Percentiles rank a stretch among this genome's conserved stretches.
phyloP scores from a whole-genome alignment of 352 stramenopile species.

The Pythium periplocum region DNA sequence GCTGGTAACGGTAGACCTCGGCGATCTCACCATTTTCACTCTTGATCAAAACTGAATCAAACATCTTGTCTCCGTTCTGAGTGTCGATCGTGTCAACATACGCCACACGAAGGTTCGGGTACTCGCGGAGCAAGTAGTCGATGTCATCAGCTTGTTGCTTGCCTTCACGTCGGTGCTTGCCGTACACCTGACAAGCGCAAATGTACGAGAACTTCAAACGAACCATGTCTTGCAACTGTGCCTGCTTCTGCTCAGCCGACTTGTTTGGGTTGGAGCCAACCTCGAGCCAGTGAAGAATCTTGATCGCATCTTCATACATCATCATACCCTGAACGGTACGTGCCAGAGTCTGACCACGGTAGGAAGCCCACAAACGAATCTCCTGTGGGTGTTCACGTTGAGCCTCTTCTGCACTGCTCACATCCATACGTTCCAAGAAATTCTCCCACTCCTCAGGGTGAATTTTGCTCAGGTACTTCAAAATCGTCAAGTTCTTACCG shows the following conservation, averaged over 20 bases:
- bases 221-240: constrained; percentile 78
- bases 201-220: constrained; percentile 86
- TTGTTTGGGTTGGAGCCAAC: constrained; percentile 68
- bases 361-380: constrained; percentile 78
- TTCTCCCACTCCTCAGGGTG: constrained; percentile 84
- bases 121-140: constrained; percentile 73
- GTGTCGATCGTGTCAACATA: constrained; percentile 72
- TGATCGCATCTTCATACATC: constrained; percentile 85
- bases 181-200: constrained; percentile 81
- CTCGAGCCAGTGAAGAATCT: constrained; percentile 83
- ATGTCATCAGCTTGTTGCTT: constrained; percentile 76
- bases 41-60: constrained; percentile 76
- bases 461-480: constrained; percentile 84
- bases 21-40: constrained; percentile 66
- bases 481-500: constrained; percentile 79
- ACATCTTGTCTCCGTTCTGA: constrained; percentile 33
- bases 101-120: constrained; percentile 80
- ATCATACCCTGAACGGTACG: constrained; percentile 84
- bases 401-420: constrained; percentile 63
- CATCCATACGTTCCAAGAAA: constrained; percentile 78
- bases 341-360: constrained; percentile 72
- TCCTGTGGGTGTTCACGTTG: constrained; percentile 67
- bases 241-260: constrained; percentile 69
- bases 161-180: constrained; percentile 59
- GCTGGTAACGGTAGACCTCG: constrained; percentile 76